Evolutionary conservation across 108 stramenopile genomes (phyloP).

Genomic region (Asterionellopsis glacialis): DNA sequence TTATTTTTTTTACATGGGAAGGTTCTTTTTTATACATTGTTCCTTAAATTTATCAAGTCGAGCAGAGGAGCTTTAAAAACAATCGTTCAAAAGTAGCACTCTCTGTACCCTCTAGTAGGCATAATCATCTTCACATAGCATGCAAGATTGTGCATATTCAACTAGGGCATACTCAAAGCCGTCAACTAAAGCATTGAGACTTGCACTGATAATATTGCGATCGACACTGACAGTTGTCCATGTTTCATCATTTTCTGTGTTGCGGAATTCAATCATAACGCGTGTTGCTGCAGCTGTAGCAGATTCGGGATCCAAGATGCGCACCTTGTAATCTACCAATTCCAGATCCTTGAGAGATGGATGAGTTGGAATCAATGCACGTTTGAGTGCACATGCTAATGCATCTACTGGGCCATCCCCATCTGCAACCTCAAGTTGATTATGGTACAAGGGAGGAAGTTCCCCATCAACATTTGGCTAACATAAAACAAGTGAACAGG

Average conservation of each 20-base stretch:
- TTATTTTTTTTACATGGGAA: too few species aligned
- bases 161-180: conserved; percentile 92
- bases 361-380: conserved; percentile 74
- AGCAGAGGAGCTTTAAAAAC: too few species aligned
- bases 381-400: conserved; percentile 70
- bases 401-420: conserved; percentile 94
- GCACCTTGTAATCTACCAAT: conserved; percentile 93
- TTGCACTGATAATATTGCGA: conserved; percentile 89
- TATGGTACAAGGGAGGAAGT: conserved; percentile 11
- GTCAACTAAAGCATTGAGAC: conserved; percentile 88
- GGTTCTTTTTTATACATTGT: too few species aligned
- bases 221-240: conserved; percentile 95
- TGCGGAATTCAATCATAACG: conserved; percentile 85
- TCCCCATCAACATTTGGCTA: background rate
- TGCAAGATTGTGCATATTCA: conserved; percentile 43
- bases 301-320: conserved; percentile 85
- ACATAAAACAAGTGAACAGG: background rate
- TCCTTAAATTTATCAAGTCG: too few species aligned
- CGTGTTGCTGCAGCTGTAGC: conserved; percentile 87
- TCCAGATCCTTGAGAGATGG: conserved; percentile 64
- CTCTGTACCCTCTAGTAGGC: background rate
- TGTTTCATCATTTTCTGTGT: conserved; percentile 26
- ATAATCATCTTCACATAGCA: conserved; percentile 15
- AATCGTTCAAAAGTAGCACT: background rate
- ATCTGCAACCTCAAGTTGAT: conserved; percentile 79